Percentiles rank a stretch among this genome's conserved stretches.
Evolutionary conservation across 2,329 filamentous ascomycete species (phyloP).

Genomic region (Talaromyces sp.): DNA sequence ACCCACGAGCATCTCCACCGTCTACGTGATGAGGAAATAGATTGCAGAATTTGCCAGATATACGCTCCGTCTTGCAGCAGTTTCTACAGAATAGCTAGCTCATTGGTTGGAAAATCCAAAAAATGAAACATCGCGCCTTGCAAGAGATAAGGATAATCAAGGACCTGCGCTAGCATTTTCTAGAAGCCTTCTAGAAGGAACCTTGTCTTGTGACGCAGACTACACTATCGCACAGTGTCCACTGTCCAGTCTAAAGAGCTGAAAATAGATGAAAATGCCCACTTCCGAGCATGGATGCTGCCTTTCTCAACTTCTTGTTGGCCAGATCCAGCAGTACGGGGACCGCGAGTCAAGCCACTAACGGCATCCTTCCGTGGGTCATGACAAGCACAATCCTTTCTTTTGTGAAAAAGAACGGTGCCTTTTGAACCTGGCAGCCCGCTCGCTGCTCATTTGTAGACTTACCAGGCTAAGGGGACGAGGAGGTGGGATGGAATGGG

Average conservation of each 20-base stretch:
- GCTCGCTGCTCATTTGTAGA: not conserved
- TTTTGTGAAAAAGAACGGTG: not conserved
- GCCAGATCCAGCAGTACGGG: not conserved
- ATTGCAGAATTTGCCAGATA: not conserved
- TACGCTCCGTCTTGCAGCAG: not conserved
- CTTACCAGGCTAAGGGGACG: not conserved
- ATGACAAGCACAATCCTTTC: not conserved
- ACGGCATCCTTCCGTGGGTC: constrained; percentile 1
- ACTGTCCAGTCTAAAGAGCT: not conserved
- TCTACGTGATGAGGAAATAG: not conserved
- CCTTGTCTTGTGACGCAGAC: constrained; percentile 5
- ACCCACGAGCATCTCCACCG: not conserved
- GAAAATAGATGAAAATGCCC: constrained; percentile 2
- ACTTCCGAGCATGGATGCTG: not conserved
- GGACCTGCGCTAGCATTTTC: constrained; percentile 14
- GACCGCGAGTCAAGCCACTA: constrained; percentile 7
- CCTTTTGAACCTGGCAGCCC: not conserved
- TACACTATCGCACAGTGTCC: not conserved
- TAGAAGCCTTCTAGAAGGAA: constrained; percentile 17
- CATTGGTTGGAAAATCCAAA: not conserved
- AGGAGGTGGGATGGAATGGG: not conserved
- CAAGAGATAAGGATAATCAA: not conserved
- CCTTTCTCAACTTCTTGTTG: not conserved
- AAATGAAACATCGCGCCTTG: not conserved
- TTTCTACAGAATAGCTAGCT: not conserved